phyloP scores from a whole-genome alignment of 192 early-diverging fungal genomes.

The Mortierella hygrophila region DNA sequence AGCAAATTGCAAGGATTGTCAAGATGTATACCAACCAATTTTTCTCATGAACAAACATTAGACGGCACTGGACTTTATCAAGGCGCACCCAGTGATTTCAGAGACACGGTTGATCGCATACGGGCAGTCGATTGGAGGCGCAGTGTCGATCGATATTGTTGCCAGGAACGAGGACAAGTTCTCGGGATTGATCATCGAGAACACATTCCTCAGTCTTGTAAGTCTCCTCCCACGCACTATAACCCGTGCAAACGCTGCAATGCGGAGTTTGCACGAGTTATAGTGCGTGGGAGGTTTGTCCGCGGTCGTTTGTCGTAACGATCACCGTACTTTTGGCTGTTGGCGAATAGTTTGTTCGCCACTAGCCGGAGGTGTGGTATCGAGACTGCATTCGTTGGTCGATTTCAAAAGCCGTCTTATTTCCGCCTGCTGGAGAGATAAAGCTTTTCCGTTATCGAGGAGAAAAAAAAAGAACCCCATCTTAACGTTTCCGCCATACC shows the following conservation, averaged over 20 bases:
- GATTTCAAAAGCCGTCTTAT: neutral
- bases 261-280: neutral
- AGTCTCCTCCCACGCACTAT: neutral
- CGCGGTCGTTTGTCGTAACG: no score
- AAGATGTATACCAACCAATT: neutral
- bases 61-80: constrained; percentile 88
- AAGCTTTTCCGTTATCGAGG: neutral
- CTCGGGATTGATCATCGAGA: constrained; percentile 90
- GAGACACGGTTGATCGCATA: constrained; percentile 88
- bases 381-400: neutral
- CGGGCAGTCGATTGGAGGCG: constrained; percentile 98
- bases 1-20: neutral
- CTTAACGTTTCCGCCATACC: neutral
- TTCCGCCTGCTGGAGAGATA: neutral
- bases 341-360: no score
- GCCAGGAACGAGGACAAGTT: constrained; percentile 82
- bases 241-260: neutral
- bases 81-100: constrained; percentile 76
- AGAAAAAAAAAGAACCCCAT: neutral
- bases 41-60: constrained; percentile 33
- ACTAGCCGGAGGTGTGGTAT: no score
- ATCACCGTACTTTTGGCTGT: no score
- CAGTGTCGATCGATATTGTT: constrained; percentile 92
- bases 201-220: constrained; percentile 93
- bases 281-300: neutral